Evolutionary conservation across 441 rosid species (phyloP).

Genomic region (Breynia disticha): DNA sequence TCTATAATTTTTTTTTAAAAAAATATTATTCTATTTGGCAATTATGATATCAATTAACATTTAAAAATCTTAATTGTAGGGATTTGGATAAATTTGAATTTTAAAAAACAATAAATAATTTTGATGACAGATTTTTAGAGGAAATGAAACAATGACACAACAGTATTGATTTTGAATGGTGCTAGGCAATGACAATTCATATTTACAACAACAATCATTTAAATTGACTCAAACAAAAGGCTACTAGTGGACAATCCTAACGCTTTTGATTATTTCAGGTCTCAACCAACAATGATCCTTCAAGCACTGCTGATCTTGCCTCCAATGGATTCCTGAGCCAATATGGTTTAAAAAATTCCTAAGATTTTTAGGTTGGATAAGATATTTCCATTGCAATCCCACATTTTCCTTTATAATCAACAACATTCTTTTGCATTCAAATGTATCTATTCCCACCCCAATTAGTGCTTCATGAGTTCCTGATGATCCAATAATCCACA

Average conservation of each 20-base stretch:
- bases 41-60: no score
- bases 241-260: background rate
- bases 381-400: constrained; percentile 77
- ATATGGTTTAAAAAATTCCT: constrained; percentile 46
- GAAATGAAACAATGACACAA: background rate
- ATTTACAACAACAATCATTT: constrained; percentile 16
- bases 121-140: background rate
- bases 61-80: no score
- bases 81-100: no score
- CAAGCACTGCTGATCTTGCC: constrained; percentile 34
- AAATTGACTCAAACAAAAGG: constrained; percentile 2
- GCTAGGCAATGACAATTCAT: constrained; percentile 5
- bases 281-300: constrained; percentile 3
- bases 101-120: background rate
- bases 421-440: constrained; percentile 43
- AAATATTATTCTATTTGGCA: no score
- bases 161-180: background rate
- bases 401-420: constrained; percentile 48
- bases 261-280: background rate
- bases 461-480: constrained; percentile 60
- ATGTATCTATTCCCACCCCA: constrained; percentile 81
- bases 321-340: constrained; percentile 6
- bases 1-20: no score
- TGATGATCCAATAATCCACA: constrained; percentile 60
- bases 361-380: constrained; percentile 57